Base-by-base conservation (phyloP, 2,329 filamentous ascomycete species). In the Paracoccidioides lutzii region DNA sequence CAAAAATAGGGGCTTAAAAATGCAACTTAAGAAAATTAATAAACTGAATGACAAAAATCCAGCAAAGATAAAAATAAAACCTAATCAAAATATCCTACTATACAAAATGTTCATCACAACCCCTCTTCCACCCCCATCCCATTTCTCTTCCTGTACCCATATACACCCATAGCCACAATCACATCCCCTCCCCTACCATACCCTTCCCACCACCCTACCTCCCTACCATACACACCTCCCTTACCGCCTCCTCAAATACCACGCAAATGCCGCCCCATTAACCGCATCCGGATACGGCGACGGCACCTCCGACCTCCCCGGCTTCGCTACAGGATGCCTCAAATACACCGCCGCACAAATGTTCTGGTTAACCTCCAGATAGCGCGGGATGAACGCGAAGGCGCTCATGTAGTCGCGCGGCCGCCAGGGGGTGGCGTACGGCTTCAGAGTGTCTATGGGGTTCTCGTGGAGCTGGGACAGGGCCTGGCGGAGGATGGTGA, bases 301-400 rank as follows among this genome's bases (percentile, higher is more conserved):
- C 1, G 91, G 91, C 58, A 91, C 85, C 71, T 91, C 93, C 3
- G 87, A 84, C 61, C 81, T 66, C 9, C 90, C 90, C 2, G 85
- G 85, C 58, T 90, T 80, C 32, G 89, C 93, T 45, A 97, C 91
- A 0, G 93, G 93, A 75, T 98, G 91, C 57, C 93, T 81, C 59
- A 98, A 75, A 71, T 98, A 98, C 43, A 98, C 90, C 9, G 93
- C 93, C 0, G 90, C 85, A 73, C 93, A 98, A 65, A 97, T 87
- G 67, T 90, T 94, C 71, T 95, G 93, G 77, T 97, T 96, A 64
- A 98, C 93, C 75, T 98, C 94, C 58, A 98, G 81, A 71, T 97
- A 98, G 54, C 87, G 78, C 9, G 93, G 93, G 62, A 98, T 90
- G 72, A 95, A 96, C 30, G 90, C 90, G 72, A 98, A 98, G 0